phyloP scores from a whole-genome alignment of 352 stramenopile genomes.

The Elongisporangium anandrum region DNA sequence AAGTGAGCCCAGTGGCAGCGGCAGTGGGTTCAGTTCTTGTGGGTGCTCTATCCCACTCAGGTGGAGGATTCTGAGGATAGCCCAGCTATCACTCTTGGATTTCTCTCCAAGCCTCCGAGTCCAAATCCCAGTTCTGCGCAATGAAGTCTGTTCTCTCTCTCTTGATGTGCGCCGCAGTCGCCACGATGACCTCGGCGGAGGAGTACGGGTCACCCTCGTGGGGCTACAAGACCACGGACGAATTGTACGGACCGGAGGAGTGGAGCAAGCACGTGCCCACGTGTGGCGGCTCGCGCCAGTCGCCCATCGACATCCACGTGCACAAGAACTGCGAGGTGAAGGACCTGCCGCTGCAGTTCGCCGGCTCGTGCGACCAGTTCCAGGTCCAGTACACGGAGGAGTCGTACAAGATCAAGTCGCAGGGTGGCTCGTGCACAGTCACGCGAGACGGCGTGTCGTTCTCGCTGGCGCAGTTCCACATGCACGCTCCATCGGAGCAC shows the following conservation, averaged over 20 bases:
- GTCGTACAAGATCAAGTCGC: slow-evolving; percentile 18
- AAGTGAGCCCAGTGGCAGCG: background rate
- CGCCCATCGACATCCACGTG: slow-evolving; percentile 18
- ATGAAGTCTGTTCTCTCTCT: background rate
- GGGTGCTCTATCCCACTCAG: background rate
- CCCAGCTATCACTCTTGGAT: background rate
- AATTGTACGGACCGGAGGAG: slow-evolving; percentile 10
- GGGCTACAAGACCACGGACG: slow-evolving; percentile 18
- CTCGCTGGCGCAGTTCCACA: slow-evolving; percentile 31
- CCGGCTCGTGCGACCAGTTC: slow-evolving; percentile 17
- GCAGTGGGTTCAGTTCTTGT: background rate
- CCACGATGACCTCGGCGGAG: background rate
- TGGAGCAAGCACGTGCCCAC: slow-evolving; percentile 18
- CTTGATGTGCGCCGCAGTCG: background rate
- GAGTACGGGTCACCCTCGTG: slow-evolving; percentile 1
- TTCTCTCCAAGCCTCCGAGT: background rate
- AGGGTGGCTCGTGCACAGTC: slow-evolving; percentile 8
- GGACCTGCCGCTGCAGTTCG: slow-evolving; percentile 4
- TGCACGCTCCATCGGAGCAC: slow-evolving; percentile 57
- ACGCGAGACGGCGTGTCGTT: background rate
- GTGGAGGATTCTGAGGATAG: no score
- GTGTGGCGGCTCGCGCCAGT: slow-evolving; percentile 18
- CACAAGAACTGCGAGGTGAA: background rate
- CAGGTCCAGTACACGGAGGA: slow-evolving; percentile 14
- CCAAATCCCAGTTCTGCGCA: background rate